Evolutionary conservation across 1,284 basidiomycete species (phyloP), one percentile per base, ranked within the genome.

Genomic region (Sanghuangporus sanghuang): DNA sequence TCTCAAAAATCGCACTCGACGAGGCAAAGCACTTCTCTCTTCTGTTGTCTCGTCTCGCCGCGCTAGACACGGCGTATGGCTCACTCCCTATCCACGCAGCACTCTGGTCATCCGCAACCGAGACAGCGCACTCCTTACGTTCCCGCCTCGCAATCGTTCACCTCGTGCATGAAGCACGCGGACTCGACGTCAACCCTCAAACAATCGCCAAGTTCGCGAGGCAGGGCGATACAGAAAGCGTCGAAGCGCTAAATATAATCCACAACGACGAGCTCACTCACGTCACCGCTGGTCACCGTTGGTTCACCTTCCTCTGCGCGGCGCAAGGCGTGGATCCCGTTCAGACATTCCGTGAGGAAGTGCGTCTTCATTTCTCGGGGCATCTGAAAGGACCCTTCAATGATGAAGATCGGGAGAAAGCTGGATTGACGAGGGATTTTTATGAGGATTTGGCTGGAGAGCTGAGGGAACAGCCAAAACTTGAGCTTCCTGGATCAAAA

Each of bases 361-460:
- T 96, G 11, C 79, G 77, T 62, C 77, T 73, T 57, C 88, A 92
- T 42, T 95, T 93, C 81, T 79, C 82, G 39, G 93, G 93, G 1
- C 87, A 87, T 64, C 80, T 95, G 50, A 93, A 92, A 71, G 92
- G 92, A 0, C 93, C 93, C 2, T 95, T 95, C 75, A 95, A 95
- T 74, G 81, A 81, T 0, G 82, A 82, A 23, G 93, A 91, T 69
- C 76, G 93, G 54, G 84, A 86, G 69, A 87, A 83, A 71, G 93
- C 93, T 6, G 90, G 90, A 12, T 75, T 93, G 77, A 86, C 83
- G 4, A 78, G 74, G 54, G 86, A 85, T 35, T 93, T 88, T 69
- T 92, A 92, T 71, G 85, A 88, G 70, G 80, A 86, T 69, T 75
- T 95, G 65, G 80, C 75, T 59, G 92, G 92, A 1, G 87, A 90